Evolutionary conservation across 176 grass and related monocot genomes (phyloP).

Genomic region (Paspalum vaginatum): DNA sequence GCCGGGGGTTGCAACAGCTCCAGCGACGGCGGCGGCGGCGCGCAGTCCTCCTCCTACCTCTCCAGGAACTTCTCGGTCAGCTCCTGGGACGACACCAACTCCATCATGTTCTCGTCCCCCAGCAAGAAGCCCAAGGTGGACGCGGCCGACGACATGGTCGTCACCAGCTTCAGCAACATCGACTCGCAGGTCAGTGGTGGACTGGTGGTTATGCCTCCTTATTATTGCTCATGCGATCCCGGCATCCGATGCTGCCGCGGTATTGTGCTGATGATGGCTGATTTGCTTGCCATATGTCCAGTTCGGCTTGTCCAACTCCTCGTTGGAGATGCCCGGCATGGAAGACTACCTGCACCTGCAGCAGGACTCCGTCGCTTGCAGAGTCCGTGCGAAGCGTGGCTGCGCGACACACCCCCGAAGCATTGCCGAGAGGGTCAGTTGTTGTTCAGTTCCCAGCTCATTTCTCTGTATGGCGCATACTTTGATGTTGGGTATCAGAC

Average conservation of each 20-base stretch:
- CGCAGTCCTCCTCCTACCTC: conserved; percentile 57
- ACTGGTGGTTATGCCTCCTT: neutral
- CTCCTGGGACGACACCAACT: conserved; percentile 94
- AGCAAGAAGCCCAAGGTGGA: conserved; percentile 58
- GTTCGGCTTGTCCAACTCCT: conserved; percentile 73
- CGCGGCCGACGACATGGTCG: conserved; percentile 58
- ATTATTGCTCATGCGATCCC: neutral
- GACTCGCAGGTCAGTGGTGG: conserved; percentile 58
- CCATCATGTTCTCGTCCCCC: conserved; percentile 82
- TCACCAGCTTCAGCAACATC: conserved; percentile 67
- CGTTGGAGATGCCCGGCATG: conserved; percentile 64
- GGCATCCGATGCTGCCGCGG: neutral
- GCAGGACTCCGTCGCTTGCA: conserved; percentile 78
- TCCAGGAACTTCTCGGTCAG: conserved; percentile 71
- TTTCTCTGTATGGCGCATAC: neutral
- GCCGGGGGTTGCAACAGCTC: conserved; percentile 51
- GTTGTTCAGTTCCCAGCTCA: conserved; percentile 16
- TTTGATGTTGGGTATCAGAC: conserved; percentile 9
- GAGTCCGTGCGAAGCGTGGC: conserved; percentile 84
- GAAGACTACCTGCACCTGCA: conserved; percentile 80
- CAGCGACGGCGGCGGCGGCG: conserved; percentile 39
- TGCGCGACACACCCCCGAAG: conserved; percentile 93
- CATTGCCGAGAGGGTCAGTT: conserved; percentile 88
- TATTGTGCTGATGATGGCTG: conserved; percentile 23
- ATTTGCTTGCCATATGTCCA: conserved; percentile 20